Percentiles rank a stretch among this genome's conserved stretches.
These are phyloP conservation scores for Trebouxiophyceae sp. DNA, from an alignment of 163 green algal species.

Conservation along the genomic window DNA sequence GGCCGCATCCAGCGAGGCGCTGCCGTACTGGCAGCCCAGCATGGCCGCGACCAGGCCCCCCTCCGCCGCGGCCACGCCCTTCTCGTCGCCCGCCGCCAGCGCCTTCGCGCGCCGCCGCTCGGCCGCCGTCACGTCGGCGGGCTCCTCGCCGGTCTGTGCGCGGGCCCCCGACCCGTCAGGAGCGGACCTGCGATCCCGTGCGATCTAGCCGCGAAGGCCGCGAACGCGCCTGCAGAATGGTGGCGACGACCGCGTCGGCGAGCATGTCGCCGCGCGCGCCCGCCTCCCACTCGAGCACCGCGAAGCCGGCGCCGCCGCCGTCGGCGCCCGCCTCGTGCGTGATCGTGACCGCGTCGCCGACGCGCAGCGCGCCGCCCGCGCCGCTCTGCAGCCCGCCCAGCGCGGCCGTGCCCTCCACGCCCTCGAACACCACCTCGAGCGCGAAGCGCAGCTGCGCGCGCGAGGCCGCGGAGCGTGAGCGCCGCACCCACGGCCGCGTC, in stretches of 20 bases:
- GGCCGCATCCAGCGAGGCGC: background rate
- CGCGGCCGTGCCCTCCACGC: conserved; percentile 51
- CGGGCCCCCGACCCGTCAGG: background rate
- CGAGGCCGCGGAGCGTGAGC: no score
- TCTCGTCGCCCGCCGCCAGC: conserved; percentile 35
- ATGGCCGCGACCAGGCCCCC: conserved; percentile 48
- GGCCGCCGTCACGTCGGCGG: conserved; percentile 21
- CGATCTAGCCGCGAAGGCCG: background rate
- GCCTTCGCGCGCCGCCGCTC: conserved; percentile 43
- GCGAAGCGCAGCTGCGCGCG: conserved; percentile 72
- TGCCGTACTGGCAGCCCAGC: conserved; percentile 55
- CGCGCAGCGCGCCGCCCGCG: conserved; percentile 25
- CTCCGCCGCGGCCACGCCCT: conserved; percentile 41
- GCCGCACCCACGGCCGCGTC: no score
- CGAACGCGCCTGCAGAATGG: conserved; percentile 56
- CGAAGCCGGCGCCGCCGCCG: conserved; percentile 5
- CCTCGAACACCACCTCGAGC: conserved; percentile 90
- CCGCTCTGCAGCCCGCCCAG: conserved; percentile 20
- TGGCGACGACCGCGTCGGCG: conserved; percentile 78
- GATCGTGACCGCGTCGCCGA: conserved; percentile 62
- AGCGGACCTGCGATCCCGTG: background rate
- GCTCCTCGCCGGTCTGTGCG: conserved; percentile 39
- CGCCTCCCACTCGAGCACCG: conserved; percentile 77
- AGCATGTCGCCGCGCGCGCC: conserved; percentile 66
- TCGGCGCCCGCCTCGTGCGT: conserved; percentile 30